Evolutionary conservation across 257 asterid species (phyloP).

Genomic region (Penstemon davidsonii): DNA sequence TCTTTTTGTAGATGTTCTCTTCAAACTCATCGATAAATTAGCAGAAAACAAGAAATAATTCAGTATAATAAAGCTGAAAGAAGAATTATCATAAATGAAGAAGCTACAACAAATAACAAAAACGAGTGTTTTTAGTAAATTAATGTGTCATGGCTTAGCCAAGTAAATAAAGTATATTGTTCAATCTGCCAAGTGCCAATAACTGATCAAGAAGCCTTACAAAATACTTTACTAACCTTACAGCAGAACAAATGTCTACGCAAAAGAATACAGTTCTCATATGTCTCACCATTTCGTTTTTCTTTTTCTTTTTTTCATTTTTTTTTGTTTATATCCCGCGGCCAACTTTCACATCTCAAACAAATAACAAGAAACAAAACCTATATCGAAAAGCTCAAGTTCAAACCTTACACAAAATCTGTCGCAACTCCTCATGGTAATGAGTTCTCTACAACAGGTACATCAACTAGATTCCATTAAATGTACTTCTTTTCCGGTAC

Average conservation of each 20-base stretch:
- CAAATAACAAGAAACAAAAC: slow-evolving; percentile 42
- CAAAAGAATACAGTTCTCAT: slow-evolving; percentile 33
- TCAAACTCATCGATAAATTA: not conserved
- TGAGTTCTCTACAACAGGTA: slow-evolving; percentile 42
- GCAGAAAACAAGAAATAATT: not conserved
- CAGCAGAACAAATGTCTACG: slow-evolving; percentile 33
- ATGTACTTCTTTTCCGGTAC: slow-evolving; percentile 39
- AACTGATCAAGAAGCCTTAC: slow-evolving; percentile 8
- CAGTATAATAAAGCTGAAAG: not conserved
- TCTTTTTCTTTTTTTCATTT: slow-evolving; percentile 32
- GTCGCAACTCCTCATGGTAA: slow-evolving; percentile 35
- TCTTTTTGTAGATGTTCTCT: not conserved
- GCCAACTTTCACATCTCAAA: slow-evolving; percentile 44
- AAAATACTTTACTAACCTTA: slow-evolving; percentile 22
- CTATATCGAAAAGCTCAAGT: slow-evolving; percentile 41
- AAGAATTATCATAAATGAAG: not conserved
- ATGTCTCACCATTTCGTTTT: slow-evolving; percentile 32
- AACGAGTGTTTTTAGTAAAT: slow-evolving; percentile 16
- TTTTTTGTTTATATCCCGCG: slow-evolving; percentile 30
- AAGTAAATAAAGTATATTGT: slow-evolving; percentile 16
- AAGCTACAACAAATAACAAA: not conserved
- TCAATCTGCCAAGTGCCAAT: slow-evolving; percentile 30
- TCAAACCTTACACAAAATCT: slow-evolving; percentile 44
- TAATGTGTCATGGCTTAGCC: slow-evolving; percentile 29
- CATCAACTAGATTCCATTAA: slow-evolving; percentile 37